Evolutionary conservation across 164 flowering plant genomes (phyloP).

Genomic region (Buxus sempervirens): DNA sequence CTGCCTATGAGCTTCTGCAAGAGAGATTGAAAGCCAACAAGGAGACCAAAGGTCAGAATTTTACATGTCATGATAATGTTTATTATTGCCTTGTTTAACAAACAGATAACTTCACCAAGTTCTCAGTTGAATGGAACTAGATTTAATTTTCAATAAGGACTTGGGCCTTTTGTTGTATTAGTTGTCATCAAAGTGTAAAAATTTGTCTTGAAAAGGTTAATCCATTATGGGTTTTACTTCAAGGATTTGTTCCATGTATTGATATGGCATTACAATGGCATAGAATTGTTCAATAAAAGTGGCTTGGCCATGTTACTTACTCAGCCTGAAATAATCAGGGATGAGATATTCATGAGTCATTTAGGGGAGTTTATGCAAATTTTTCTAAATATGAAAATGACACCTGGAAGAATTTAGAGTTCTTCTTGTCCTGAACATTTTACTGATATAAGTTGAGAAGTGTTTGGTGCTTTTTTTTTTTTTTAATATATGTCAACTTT

Average conservation of each 20-base stretch:
- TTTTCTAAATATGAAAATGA: not conserved
- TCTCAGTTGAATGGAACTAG: not conserved
- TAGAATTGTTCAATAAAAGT: not conserved
- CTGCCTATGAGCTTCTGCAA: conserved; percentile 69
- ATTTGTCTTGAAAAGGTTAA: not conserved
- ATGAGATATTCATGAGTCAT: not conserved
- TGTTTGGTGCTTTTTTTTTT: not conserved
- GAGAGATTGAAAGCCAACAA: conserved; percentile 29
- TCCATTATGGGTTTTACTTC: not conserved
- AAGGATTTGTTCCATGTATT: too few species aligned
- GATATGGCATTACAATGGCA: not conserved
- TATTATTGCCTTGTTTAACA: not conserved
- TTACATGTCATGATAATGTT: not conserved
- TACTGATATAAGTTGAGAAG: not conserved
- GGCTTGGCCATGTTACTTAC: not conserved
- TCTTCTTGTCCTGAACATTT: not conserved
- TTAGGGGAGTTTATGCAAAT: not conserved
- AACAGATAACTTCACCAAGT: not conserved
- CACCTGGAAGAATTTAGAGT: not conserved
- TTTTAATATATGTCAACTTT: not conserved
- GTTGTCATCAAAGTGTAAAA: not conserved
- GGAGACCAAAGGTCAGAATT: conserved; percentile 40
- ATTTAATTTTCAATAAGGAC: not conserved
- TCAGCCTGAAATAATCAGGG: not conserved
- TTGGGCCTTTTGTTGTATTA: not conserved